Evolutionary conservation across 1,139 yeast genomes (phyloP), one percentile per base, ranked within the genome.

Genomic region (Candida tetrigidarum): DNA sequence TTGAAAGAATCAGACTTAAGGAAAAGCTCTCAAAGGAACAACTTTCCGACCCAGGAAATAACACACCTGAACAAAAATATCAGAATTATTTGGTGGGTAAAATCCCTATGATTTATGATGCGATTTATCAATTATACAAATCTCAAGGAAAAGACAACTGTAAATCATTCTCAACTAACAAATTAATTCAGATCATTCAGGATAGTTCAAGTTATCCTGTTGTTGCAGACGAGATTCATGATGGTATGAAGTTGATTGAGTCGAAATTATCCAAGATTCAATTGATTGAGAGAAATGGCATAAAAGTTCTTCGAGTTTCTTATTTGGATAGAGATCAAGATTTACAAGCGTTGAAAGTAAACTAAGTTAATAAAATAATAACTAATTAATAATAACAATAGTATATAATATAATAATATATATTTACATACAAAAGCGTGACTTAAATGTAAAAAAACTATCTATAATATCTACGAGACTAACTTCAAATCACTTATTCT

Each of bases 1-100:
- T 77, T 2, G 80, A 78, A 46, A 54, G 82, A 41, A 72, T 75
- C 34, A 62, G 58, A 45, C 43, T 61, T 22, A 74, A 71, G 46
- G 79, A 74, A 47, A 55, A 60, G 37, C 44, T 53, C 7, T 53
- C 47, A 6, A 53, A 54, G 9, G 55, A 55, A 16, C 45, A 42
- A 28, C 39, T 45, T 8, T 16, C 30, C 4, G 29, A 29, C 10
- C 32, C 33, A 15, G 52, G 50, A n/a, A 49, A 70, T 1, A n/a
- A n/a, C n/a, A 16, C 49, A 9, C 72, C 74, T 2, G 71, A 75
- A 49, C 47, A 56, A 22, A 67, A 67, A 39, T 67, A 76, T 48
- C 54, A 68, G 5, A 51, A 58, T 19, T 76, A 67, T 49, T 54
- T 81, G 10, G 53, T 60, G 5, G 71, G 76, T 4, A 81, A 80